Evolutionary conservation across 2,329 filamentous ascomycete genomes (phyloP).

Genomic region (Aschersonia sp.): DNA sequence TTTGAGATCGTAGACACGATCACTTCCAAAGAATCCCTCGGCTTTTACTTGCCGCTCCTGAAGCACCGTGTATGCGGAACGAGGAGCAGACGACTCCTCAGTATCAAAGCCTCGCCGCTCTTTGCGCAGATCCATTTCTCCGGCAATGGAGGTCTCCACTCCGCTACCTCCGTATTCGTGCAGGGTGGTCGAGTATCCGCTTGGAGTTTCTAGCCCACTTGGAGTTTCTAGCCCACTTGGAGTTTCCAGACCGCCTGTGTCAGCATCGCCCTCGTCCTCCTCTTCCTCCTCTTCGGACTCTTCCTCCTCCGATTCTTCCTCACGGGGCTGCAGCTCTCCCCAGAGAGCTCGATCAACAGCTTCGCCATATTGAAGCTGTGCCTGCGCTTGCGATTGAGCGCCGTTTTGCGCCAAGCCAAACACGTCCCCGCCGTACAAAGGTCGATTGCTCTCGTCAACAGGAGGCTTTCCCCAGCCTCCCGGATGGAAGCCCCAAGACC

Average conservation of each 20-base stretch:
- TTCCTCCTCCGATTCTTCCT: slow-evolving; percentile 60
- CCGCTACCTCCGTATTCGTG: slow-evolving; percentile 63
- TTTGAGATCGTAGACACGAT: slow-evolving; percentile 81
- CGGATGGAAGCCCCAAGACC: slow-evolving; percentile 86
- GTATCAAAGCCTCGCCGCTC: slow-evolving; percentile 69
- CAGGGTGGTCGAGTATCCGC: slow-evolving; percentile 65
- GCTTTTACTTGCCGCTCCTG: slow-evolving; percentile 75
- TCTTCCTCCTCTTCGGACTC: slow-evolving; percentile 20
- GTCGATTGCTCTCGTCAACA: slow-evolving; percentile 81
- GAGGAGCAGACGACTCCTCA: slow-evolving; percentile 60
- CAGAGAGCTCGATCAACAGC: slow-evolving; percentile 77
- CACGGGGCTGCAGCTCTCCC: slow-evolving; percentile 77
- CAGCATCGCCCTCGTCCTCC: slow-evolving; percentile 41
- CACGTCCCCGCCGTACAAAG: slow-evolving; percentile 86
- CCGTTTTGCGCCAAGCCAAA: slow-evolving; percentile 55
- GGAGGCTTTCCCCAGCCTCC: slow-evolving; percentile 95
- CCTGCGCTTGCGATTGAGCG: slow-evolving; percentile 21
- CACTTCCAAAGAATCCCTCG: slow-evolving; percentile 91
- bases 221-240: slow-evolving; percentile 64
- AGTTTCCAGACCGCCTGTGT: slow-evolving; percentile 54
- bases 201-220: slow-evolving; percentile 64
- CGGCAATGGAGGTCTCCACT: slow-evolving; percentile 58
- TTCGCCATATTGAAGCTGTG: slow-evolving; percentile 42
- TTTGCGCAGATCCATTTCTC: slow-evolving; percentile 87
- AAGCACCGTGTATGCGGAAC: slow-evolving; percentile 76